These are phyloP conservation scores for Avena eriantha DNA, from an alignment of 176 grass and related monocot genomes.

Conservation along the genomic window DNA sequence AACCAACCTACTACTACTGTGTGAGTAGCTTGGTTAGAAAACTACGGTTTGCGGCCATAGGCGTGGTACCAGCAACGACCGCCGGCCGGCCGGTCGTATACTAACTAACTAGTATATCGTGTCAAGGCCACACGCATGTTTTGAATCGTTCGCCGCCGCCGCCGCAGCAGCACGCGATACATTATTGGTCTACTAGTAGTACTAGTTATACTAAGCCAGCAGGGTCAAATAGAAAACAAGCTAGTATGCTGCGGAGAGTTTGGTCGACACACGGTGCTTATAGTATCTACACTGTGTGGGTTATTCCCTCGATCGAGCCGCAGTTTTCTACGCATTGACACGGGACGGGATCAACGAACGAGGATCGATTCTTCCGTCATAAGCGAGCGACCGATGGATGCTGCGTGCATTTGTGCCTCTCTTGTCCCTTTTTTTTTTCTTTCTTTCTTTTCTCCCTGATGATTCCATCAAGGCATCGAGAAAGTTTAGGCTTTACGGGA, in stretches of 20 bases:
- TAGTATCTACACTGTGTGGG: too few species aligned
- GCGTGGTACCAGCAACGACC: background rate
- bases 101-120: background rate
- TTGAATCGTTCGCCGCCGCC: background rate
- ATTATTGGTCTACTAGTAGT: background rate
- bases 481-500: conserved; percentile 41
- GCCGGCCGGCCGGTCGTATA: background rate
- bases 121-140: background rate
- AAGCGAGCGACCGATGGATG: background rate
- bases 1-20: background rate
- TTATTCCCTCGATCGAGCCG: background rate
- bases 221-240: conserved; percentile 10
- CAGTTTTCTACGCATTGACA: conserved; percentile 35
- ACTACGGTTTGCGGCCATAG: background rate
- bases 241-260: background rate
- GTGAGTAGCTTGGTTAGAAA: background rate
- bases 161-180: background rate
- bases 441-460: background rate
- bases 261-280: conserved; percentile 16
- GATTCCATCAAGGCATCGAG: conserved; percentile 25
- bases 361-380: background rate
- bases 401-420: background rate
- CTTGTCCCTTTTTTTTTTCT: background rate
- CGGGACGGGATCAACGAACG: background rate
- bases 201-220: background rate